phyloP scores from a whole-genome alignment of 2,329 filamentous ascomycete genomes.

The Neonectria ditissima region DNA sequence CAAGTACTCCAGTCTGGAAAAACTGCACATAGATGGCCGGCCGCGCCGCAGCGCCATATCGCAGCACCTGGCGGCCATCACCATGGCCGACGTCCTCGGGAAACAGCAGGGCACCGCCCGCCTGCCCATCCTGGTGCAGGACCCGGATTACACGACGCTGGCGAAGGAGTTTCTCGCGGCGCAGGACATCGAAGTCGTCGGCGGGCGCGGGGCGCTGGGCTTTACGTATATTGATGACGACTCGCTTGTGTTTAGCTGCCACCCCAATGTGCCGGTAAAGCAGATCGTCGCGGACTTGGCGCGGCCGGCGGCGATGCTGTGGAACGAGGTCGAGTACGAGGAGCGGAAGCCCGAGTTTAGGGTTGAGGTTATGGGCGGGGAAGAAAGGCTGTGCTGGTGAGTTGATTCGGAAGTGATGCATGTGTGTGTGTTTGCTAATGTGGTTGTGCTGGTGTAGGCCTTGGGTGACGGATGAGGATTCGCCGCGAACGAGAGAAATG shows the following conservation, averaged over 20 bases:
- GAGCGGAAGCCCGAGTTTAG: neutral
- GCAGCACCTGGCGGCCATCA: constrained; percentile 16
- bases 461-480: constrained; percentile 14
- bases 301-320: constrained; percentile 30
- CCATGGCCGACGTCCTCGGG: constrained; percentile 2
- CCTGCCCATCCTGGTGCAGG: constrained; percentile 16
- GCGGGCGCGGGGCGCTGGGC: constrained; percentile 18
- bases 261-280: constrained; percentile 29
- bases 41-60: neutral
- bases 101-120: neutral
- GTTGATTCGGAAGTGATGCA: neutral
- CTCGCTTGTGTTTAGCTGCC: constrained; percentile 26
- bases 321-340: constrained; percentile 6
- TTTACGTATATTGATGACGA: constrained; percentile 35
- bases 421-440: neutral
- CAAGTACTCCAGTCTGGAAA: neutral
- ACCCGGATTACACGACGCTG: constrained; percentile 20
- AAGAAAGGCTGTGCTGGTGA: neutral
- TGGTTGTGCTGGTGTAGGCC: neutral
- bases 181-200: constrained; percentile 24
- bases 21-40: neutral
- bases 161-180: constrained; percentile 7
- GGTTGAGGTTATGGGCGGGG: neutral
- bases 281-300: constrained; percentile 39
- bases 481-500: constrained; percentile 8